Evolutionary conservation across 2,329 filamentous ascomycete species (phyloP).

Genomic region (Shiraia sp.): DNA sequence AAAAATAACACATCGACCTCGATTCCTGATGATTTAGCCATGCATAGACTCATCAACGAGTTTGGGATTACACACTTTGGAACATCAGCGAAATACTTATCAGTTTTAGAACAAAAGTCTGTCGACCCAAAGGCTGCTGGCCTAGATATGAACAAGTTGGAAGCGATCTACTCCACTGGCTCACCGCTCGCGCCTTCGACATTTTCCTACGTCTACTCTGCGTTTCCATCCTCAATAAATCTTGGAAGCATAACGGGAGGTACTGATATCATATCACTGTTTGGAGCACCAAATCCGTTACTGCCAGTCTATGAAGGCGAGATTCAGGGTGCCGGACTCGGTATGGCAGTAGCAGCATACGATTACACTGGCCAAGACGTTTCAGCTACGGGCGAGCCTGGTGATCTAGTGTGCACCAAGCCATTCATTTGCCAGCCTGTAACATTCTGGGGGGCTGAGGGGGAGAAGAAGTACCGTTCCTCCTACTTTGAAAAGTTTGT

Average conservation of each 20-base stretch:
- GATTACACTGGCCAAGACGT: slow-evolving; percentile 62
- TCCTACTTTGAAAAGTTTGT: slow-evolving; percentile 89
- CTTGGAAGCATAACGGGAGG: slow-evolving; percentile 93
- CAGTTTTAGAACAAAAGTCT: slow-evolving; percentile 78
- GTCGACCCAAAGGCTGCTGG: slow-evolving; percentile 36
- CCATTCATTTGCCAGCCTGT: slow-evolving; percentile 92
- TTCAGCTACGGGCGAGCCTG: slow-evolving; percentile 67
- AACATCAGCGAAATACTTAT: slow-evolving; percentile 92
- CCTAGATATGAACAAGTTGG: slow-evolving; percentile 63
- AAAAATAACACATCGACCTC: slow-evolving; percentile 51
- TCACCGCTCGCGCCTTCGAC: slow-evolving; percentile 91
- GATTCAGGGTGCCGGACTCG: slow-evolving; percentile 54
- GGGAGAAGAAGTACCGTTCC: slow-evolving; percentile 74
- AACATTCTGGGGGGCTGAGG: slow-evolving; percentile 78
- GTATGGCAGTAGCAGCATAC: slow-evolving; percentile 56
- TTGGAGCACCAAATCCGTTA: slow-evolving; percentile 74
- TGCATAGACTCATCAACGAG: slow-evolving; percentile 80
- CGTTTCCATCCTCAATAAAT: slow-evolving; percentile 80
- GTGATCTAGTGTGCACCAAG: slow-evolving; percentile 83
- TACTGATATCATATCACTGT: slow-evolving; percentile 95
- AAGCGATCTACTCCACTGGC: slow-evolving; percentile 91
- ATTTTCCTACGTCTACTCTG: slow-evolving; percentile 84
- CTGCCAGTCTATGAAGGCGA: slow-evolving; percentile 55
- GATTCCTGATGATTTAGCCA: slow-evolving; percentile 72
- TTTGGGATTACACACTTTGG: slow-evolving; percentile 89